These are phyloP conservation scores for Fulvia fulva DNA, from an alignment of 2,329 filamentous ascomycete species.

Conservation along the genomic window DNA sequence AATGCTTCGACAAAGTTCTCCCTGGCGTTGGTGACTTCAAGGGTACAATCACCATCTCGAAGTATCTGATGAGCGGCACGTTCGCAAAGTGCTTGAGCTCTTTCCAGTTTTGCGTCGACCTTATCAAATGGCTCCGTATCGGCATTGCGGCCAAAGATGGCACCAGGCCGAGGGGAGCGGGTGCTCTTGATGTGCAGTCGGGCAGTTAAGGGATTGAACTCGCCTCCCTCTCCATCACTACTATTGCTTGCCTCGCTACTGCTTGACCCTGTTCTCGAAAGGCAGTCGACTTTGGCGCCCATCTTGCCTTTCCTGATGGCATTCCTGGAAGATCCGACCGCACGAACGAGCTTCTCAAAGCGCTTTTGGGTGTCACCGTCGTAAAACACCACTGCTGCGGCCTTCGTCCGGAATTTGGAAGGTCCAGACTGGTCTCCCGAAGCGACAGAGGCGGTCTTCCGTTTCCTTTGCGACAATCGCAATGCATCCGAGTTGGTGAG, in stretches of 20 bases:
- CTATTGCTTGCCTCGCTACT: constrained; percentile 33
- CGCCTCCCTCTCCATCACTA: constrained; percentile 34
- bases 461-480: constrained; percentile 35
- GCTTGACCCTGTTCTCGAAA: constrained; percentile 36
- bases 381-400: constrained; percentile 85
- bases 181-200: constrained; percentile 36
- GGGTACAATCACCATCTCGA: constrained; percentile 79
- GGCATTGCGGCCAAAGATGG: constrained; percentile 16
- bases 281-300: constrained; percentile 65
- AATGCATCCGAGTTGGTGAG: constrained; percentile 28
- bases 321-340: constrained; percentile 75
- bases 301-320: constrained; percentile 83
- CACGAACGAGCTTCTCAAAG: constrained; percentile 78
- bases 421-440: constrained; percentile 40
- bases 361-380: constrained; percentile 80
- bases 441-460: constrained; percentile 41
- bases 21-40: constrained; percentile 68
- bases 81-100: constrained; percentile 77
- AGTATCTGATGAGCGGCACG: constrained; percentile 83
- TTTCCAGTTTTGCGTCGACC: constrained; percentile 74
- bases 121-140: constrained; percentile 48
- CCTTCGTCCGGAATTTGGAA: constrained; percentile 63
- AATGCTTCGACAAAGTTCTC: constrained; percentile 61
- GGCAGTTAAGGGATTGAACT: constrained; percentile 26
- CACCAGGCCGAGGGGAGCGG: constrained; percentile 6